phyloP scores from a whole-genome alignment of 2,329 filamentous ascomycete species.

The Macrophomina tecta region DNA sequence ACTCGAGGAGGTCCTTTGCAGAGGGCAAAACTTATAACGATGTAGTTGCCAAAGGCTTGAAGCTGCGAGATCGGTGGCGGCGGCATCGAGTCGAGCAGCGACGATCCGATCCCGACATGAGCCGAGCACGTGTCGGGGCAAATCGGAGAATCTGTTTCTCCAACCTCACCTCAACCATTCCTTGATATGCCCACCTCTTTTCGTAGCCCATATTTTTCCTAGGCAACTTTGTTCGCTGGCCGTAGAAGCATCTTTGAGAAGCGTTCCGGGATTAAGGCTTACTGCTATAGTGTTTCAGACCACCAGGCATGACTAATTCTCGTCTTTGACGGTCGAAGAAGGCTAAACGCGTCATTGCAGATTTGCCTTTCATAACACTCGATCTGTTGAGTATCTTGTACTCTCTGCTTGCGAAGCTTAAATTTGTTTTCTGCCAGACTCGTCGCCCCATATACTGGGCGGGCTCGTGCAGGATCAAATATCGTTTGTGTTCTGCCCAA shows the following conservation, averaged over 20 bases:
- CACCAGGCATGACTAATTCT: no score
- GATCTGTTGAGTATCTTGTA: no score
- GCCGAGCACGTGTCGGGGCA: slow-evolving; percentile 16
- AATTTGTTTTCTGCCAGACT: no score
- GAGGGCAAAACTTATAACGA: background rate
- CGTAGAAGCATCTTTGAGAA: no score
- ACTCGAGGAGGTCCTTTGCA: background rate
- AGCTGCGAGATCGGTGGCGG: slow-evolving; percentile 22
- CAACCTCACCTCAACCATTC: slow-evolving; percentile 2
- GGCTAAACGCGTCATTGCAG: no score
- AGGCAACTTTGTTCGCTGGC: no score
- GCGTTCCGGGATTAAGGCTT: no score
- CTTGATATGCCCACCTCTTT: background rate
- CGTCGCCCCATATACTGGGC: background rate
- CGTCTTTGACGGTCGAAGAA: no score
- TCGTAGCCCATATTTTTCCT: background rate
- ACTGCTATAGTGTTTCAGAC: no score
- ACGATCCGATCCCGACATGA: background rate
- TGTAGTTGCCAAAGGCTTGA: background rate
- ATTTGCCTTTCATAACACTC: no score
- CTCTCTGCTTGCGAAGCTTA: no score
- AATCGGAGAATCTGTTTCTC: slow-evolving; percentile 25
- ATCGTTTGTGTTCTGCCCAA: background rate
- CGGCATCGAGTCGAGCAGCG: slow-evolving; percentile 1
- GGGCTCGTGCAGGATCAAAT: background rate